Conservation (phyloP, 2,329 filamentous ascomycete genomes). For the Massarina eburnea region DNA sequence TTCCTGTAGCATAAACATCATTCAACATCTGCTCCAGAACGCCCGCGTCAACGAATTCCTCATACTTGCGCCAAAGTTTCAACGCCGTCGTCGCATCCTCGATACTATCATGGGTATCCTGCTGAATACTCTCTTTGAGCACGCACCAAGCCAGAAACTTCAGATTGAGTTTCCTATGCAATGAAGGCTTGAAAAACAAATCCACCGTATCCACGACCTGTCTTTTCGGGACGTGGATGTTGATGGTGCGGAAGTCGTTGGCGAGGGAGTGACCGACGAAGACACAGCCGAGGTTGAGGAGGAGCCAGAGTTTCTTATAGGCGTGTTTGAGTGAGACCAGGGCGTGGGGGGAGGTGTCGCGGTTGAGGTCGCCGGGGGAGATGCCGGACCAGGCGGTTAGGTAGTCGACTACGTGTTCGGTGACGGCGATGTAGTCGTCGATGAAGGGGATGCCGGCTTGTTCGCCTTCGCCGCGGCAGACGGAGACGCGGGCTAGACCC, state of each 20-base stretch:
- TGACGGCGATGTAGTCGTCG: constrained; percentile 93
- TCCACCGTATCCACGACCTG: constrained; percentile 96
- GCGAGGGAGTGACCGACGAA: constrained; percentile 93
- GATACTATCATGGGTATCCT: constrained; percentile 89
- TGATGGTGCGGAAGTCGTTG: constrained; percentile 96
- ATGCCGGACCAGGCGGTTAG: constrained; percentile 94
- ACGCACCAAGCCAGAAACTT: constrained; percentile 87
- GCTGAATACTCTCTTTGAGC: constrained; percentile 90
- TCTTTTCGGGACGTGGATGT: constrained; percentile 87
- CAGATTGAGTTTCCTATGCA: constrained; percentile 83
- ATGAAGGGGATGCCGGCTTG: constrained; percentile 86
- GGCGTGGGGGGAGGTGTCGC: constrained; percentile 74
- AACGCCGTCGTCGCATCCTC: constrained; percentile 92
- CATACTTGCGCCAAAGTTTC: constrained; percentile 84
- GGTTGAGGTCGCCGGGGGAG: constrained; percentile 79
- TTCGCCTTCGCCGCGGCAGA: constrained; percentile 77
- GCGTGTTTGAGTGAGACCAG: constrained; percentile 85
- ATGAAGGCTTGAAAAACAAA: constrained; percentile 79
- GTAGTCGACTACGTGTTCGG: constrained; percentile 91
- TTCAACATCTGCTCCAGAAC: constrained; percentile 80
- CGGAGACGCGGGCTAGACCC: constrained; percentile 88
- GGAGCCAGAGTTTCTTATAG: constrained; percentile 97
- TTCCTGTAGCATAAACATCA: constrained; percentile 74
- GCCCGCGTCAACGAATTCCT: constrained; percentile 85
- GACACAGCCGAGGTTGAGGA: constrained; percentile 89